Evolutionary conservation across 148 eudicot species (phyloP), one percentile per base, ranked within the genome.

Genomic region (Heliosperma pusillum): DNA sequence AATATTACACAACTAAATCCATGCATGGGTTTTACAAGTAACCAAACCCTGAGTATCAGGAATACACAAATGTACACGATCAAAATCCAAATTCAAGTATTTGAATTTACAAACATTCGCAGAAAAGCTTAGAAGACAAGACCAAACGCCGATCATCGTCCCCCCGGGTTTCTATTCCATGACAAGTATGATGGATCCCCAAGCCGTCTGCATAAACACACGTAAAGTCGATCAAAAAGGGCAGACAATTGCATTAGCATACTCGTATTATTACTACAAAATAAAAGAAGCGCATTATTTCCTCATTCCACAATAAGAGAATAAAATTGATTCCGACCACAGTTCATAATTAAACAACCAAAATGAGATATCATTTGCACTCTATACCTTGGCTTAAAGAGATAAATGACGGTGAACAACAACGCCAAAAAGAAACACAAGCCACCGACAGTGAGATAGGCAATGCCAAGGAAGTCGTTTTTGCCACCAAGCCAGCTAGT

Each of bases 401-500:
- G 90, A 86, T 94, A 94, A 27, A 94, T 85, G 74, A 94, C 72
- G 19, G 84, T 79, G 86, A 94, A 94, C 78, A 84, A 85, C 85
- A 80, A 69, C 30, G 98, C 96, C 68, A 94, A 84, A 61, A 83
- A 84, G 81, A 91, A 85, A 86, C 98, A 91, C 76, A 94, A 73
- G 63, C 97, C 96, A 10, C 97, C 98, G 10, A 94, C 97, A 33
- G 97, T 85, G 74, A 94, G 88, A 76, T 94, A 91, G n/a, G 96
- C 98, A 42, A 94, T 90, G 73, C 98, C 97, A 45, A 94, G 89
- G 82, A 94, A 94, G 79, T 90, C 86, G 70, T 94, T 94, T 82
- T 91, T 91, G 71, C 98, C 98, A 27, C 98, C 98, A 29, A 94
- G 88, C 97, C 97, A 94, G 70, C 92, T 94, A 58, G 98, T 90